Conservation (phyloP, 208 protist species). For the Crithidia mellificae region DNA sequence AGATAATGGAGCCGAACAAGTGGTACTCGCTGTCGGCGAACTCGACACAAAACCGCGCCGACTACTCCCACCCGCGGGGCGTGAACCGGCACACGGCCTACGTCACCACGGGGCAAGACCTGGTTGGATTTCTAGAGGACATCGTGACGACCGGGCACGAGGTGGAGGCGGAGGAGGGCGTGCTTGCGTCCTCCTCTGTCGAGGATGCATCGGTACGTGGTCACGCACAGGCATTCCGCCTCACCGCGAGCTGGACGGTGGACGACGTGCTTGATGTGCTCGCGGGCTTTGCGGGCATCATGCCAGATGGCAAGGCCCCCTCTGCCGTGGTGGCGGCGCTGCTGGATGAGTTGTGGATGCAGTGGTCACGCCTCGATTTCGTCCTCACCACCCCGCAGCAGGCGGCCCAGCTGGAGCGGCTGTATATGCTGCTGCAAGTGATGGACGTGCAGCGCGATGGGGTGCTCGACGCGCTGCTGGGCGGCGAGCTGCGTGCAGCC, state of each 20-base stretch:
- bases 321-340: constrained; percentile 49
- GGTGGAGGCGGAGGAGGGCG: not conserved
- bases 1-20: constrained; percentile 84
- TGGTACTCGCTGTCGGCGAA: constrained; percentile 76
- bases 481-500: constrained; percentile 24
- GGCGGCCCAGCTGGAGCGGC: constrained; percentile 53
- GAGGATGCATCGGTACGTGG: not conserved
- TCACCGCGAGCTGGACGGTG: constrained; percentile 39
- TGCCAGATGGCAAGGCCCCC: constrained; percentile 49
- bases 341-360: constrained; percentile 37
- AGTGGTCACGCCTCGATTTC: constrained; percentile 32
- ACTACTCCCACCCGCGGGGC: constrained; percentile 80
- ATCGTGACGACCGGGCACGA: constrained; percentile 31
- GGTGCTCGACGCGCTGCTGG: constrained; percentile 39
- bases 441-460: constrained; percentile 42
- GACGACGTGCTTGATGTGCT: constrained; percentile 68
- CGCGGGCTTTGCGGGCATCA: constrained; percentile 56
- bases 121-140: constrained; percentile 62
- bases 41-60: constrained; percentile 68
- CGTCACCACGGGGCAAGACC: constrained; percentile 52
- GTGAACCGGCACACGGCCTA: constrained; percentile 58
- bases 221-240: not conserved
- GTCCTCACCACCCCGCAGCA: constrained; percentile 27
- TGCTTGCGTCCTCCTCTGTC: not conserved
- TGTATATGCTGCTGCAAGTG: constrained; percentile 64